These are phyloP conservation scores for Phaeolepiota aurea DNA, from an alignment of 768 basidiomycete species.

Conservation along the genomic window DNA sequence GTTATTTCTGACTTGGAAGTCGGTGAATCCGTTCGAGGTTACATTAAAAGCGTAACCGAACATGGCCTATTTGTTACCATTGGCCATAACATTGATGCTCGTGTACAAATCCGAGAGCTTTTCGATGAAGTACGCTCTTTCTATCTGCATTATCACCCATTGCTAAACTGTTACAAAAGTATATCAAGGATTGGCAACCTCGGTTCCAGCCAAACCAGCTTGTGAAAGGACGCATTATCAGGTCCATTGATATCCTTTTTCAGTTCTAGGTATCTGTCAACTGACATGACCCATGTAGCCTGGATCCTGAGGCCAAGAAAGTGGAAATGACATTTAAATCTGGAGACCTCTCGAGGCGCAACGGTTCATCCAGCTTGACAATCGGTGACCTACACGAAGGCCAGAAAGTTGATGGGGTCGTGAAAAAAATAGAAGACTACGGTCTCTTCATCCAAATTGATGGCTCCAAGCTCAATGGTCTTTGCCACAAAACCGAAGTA, in stretches of 20 bases:
- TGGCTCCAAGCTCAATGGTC: slow-evolving; percentile 75
- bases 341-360: slow-evolving; percentile 35
- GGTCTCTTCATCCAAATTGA: slow-evolving; percentile 91
- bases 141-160: slow-evolving; percentile 1
- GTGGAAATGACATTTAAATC: slow-evolving; percentile 89
- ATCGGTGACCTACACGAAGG: slow-evolving; percentile 61
- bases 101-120: slow-evolving; percentile 88
- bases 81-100: slow-evolving; percentile 77
- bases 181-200: slow-evolving; percentile 91
- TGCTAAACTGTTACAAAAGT: slow-evolving; percentile 34
- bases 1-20: slow-evolving; percentile 52
- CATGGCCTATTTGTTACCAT: slow-evolving; percentile 87
- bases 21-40: slow-evolving; percentile 77
- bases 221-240: slow-evolving; percentile 79
- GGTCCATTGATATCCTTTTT: slow-evolving; percentile 27
- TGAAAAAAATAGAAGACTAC: slow-evolving; percentile 81
- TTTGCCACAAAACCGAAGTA: slow-evolving; percentile 94
- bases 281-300: slow-evolving; percentile 29
- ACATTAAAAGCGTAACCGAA: slow-evolving; percentile 81
- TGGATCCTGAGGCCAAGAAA: slow-evolving; percentile 63
- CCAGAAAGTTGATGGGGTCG: slow-evolving; percentile 69
- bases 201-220: slow-evolving; percentile 74
- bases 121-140: slow-evolving; percentile 66
- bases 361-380: slow-evolving; percentile 25
- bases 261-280: too few species aligned